A percentile compares a stretch with the other conserved stretches of the same genome.
These are phyloP conservation scores for Eudorina sp. DNA, from an alignment of 139 green algal genomes.

Conservation along the genomic window DNA sequence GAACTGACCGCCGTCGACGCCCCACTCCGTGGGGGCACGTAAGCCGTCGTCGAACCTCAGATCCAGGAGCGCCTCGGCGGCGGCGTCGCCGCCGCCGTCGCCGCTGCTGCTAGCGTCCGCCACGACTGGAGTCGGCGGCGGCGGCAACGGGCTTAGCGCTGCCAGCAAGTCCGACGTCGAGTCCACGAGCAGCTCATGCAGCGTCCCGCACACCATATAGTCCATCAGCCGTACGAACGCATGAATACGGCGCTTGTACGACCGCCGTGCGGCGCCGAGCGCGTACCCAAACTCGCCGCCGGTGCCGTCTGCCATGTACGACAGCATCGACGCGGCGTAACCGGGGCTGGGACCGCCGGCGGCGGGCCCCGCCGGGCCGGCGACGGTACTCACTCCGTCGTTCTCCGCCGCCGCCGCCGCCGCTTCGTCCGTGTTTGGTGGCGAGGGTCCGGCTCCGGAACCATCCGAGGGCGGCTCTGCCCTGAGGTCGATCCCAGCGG, in stretches of 20 bases:
- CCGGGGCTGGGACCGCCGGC: neutral
- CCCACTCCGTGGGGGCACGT: constrained; percentile 1
- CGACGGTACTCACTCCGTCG: constrained; percentile 41
- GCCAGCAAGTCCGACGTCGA: constrained; percentile 57
- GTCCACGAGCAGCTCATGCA: constrained; percentile 69
- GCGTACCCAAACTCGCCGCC: constrained; percentile 74
- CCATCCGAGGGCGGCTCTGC: neutral
- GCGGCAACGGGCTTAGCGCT: constrained; percentile 44
- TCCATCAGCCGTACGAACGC: constrained; percentile 82
- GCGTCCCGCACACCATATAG: constrained; percentile 79
- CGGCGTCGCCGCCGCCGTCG: neutral
- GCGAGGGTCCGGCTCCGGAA: neutral
- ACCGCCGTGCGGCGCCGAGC: constrained; percentile 74
- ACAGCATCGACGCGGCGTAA: constrained; percentile 1
- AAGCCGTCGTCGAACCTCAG: neutral
- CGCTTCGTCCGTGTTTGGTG: too few species aligned
- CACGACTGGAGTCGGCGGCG: neutral
- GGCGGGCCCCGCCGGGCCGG: neutral
- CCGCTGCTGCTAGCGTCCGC: neutral
- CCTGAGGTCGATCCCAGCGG: too few species aligned
- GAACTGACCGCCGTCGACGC: constrained; percentile 31
- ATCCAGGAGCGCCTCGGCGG: neutral
- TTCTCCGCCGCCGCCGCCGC: constrained; percentile 44
- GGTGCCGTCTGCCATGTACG: constrained; percentile 27
- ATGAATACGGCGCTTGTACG: constrained; percentile 75